Conservation (phyloP, 768 basidiomycete genomes). For the Lentinula sp. region DNA sequence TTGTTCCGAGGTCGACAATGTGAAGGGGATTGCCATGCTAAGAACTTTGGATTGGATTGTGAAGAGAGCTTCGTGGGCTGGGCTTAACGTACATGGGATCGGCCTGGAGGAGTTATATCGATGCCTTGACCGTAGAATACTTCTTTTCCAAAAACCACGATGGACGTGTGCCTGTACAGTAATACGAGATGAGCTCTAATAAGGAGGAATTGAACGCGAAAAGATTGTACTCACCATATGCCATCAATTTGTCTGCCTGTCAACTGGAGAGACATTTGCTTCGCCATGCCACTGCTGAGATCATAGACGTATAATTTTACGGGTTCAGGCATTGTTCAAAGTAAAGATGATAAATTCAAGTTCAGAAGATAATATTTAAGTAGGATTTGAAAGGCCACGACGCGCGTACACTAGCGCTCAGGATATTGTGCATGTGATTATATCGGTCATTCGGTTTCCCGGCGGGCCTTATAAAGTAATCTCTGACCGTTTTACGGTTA, state of each 20-base stretch:
- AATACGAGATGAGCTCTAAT: background rate
- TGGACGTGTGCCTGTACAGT: conserved; percentile 72
- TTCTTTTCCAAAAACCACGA: conserved; percentile 84
- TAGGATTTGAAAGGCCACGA: background rate
- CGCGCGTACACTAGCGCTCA: conserved; percentile 1
- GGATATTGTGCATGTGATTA: background rate
- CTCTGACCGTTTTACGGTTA: background rate
- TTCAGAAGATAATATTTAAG: background rate
- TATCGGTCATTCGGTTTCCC: background rate
- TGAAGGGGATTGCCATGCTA: conserved; percentile 75
- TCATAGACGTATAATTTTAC: conserved; percentile 91
- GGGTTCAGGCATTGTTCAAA: conserved; percentile 22
- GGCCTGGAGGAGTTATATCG: conserved; percentile 60
- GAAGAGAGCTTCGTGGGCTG: background rate
- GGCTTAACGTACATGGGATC: conserved; percentile 63
- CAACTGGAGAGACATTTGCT: conserved; percentile 69
- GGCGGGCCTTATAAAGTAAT: background rate
- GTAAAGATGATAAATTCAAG: background rate
- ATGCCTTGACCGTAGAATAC: conserved; percentile 92
- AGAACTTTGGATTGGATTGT: background rate
- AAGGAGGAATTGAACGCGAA: background rate
- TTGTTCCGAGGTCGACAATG: conserved; percentile 71
- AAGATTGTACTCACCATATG: conserved; percentile 63
- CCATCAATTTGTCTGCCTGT: conserved; percentile 91
- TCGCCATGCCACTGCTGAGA: conserved; percentile 82